Evolutionary conservation across 73 alveolate species (phyloP).

Genomic region (Breviolum minutum): DNA sequence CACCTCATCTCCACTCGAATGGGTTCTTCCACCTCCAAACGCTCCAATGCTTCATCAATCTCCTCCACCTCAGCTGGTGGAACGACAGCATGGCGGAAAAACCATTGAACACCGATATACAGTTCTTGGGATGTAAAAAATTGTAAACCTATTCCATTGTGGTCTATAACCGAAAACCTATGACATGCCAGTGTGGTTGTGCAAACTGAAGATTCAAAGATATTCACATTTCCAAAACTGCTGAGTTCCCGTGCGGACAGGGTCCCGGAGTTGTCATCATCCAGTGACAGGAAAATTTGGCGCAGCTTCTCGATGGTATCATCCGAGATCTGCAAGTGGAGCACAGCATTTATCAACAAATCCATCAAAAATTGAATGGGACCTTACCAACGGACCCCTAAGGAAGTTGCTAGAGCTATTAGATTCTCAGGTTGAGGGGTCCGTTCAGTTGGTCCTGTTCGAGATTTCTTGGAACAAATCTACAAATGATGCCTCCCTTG

Average conservation of each 20-base stretch:
- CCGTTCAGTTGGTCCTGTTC: too few relatives aligned
- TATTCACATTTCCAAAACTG: neutral
- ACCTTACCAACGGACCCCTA: neutral
- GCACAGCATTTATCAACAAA: neutral
- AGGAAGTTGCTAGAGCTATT: too few relatives aligned
- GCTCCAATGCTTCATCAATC: constrained; percentile 76
- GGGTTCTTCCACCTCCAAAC: constrained; percentile 78
- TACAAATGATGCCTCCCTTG: too few relatives aligned
- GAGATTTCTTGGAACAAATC: too few relatives aligned
- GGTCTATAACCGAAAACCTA: neutral
- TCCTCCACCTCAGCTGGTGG: constrained; percentile 44
- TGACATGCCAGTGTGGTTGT: neutral
- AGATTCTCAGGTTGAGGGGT: too few relatives aligned
- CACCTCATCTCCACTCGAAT: constrained; percentile 83
- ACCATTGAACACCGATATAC: neutral
- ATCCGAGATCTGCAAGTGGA: constrained; percentile 37
- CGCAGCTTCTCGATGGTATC: constrained; percentile 94
- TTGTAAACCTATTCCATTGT: neutral
- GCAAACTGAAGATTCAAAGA: neutral
- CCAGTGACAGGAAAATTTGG: constrained; percentile 64
- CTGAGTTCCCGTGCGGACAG: constrained; percentile 13
- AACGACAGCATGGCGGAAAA: neutral
- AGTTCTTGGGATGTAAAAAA: too few relatives aligned
- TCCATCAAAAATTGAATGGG: neutral
- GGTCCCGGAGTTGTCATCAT: constrained; percentile 90